Conservation (phyloP, 345 rosid genomes). For the Eutrema heterophyllum region DNA sequence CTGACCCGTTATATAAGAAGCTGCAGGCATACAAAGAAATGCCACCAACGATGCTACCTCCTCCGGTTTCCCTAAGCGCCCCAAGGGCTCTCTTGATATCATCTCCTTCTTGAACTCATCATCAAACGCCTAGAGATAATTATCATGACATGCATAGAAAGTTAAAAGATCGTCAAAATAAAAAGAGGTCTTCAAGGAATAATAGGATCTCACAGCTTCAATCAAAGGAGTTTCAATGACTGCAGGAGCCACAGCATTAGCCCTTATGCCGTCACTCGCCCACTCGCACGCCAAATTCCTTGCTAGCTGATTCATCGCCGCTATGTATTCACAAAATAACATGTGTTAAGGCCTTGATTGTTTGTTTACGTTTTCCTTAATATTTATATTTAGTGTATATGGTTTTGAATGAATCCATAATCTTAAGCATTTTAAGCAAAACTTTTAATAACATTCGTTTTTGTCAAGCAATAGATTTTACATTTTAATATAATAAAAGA, state of each 20-base stretch:
- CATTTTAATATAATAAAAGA: too few relatives aligned
- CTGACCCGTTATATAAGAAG: constrained; percentile 52
- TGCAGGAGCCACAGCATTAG: constrained; percentile 9
- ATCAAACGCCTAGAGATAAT: background rate
- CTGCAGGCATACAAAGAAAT: constrained; percentile 45
- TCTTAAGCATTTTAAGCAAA: background rate
- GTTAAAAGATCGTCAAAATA: background rate
- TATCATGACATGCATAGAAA: background rate
- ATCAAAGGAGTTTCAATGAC: background rate
- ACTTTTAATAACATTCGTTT: background rate
- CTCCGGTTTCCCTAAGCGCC: constrained; percentile 32
- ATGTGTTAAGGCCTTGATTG: background rate
- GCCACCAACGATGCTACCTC: constrained; percentile 49
- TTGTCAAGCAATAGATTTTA: background rate
- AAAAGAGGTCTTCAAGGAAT: background rate
- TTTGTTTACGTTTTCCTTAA: background rate
- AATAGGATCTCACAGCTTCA: background rate
- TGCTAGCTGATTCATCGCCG: constrained; percentile 15
- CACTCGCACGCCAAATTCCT: constrained; percentile 23
- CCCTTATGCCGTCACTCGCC: constrained; percentile 13
- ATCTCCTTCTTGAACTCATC: background rate
- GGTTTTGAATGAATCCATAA: background rate
- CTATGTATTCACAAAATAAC: background rate
- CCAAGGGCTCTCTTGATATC: constrained; percentile 30
- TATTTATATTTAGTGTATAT: background rate